Percentiles rank a stretch among this genome's conserved stretches.
phyloP scores from a whole-genome alignment of 495 filamentous ascomycete species.

The Barbatosphaeria neglecta region DNA sequence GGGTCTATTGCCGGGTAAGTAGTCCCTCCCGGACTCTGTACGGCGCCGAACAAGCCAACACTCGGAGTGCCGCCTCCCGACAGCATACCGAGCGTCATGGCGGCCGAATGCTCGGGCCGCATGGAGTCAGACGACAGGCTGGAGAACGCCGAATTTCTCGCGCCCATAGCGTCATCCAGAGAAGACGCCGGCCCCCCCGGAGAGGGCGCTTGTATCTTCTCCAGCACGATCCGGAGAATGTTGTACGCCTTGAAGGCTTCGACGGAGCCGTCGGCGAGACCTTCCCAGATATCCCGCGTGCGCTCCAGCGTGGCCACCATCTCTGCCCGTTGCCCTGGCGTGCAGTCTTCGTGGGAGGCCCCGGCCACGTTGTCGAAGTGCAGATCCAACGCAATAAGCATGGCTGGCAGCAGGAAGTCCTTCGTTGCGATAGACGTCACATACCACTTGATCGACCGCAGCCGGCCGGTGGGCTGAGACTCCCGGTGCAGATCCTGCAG shows the following conservation, averaged over 20 bases:
- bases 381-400: slow-evolving; percentile 78
- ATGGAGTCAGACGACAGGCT: slow-evolving; percentile 20
- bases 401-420: slow-evolving; percentile 80
- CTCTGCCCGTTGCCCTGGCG: slow-evolving; percentile 55
- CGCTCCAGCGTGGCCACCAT: slow-evolving; percentile 64
- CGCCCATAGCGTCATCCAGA: slow-evolving; percentile 7
- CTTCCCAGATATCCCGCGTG: slow-evolving; percentile 69
- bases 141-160: slow-evolving; percentile 18
- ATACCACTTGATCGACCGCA: slow-evolving; percentile 62
- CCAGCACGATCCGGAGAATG: slow-evolving; percentile 68
- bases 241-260: slow-evolving; percentile 76
- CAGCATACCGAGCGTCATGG: slow-evolving; percentile 73
- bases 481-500: slow-evolving; percentile 69
- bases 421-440: slow-evolving; percentile 65
- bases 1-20: slow-evolving; percentile 21
- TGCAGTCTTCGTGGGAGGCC: slow-evolving; percentile 38
- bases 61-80: slow-evolving; percentile 58
- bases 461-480: slow-evolving; percentile 56
- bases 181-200: slow-evolving; percentile 6
- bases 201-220: slow-evolving; percentile 47
- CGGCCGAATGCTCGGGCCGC: slow-evolving; percentile 54
- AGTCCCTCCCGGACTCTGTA: slow-evolving; percentile 25
- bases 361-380: slow-evolving; percentile 35
- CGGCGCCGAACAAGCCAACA: slow-evolving; percentile 17
- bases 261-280: slow-evolving; percentile 61